These are phyloP conservation scores for Rubus parviflorus DNA, from an alignment of 306 rosid species.

Conservation along the genomic window DNA sequence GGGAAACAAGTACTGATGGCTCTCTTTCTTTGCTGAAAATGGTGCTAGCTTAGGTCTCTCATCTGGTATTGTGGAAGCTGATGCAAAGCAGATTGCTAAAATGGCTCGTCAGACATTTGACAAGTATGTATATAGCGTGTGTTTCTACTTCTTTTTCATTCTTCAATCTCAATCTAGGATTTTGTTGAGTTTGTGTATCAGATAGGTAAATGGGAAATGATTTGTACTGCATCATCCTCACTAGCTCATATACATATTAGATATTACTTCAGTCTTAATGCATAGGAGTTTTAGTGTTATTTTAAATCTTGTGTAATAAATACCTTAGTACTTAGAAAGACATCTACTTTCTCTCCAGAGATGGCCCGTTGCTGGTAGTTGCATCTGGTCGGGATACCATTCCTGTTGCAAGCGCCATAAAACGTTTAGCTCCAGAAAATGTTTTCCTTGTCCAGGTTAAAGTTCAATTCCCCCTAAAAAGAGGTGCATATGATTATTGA, in stretches of 20 bases:
- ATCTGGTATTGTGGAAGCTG: conserved; percentile 68
- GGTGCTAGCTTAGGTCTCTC: conserved; percentile 49
- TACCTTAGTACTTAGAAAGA: not conserved
- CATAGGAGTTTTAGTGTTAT: not conserved
- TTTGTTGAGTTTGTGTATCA: conserved; percentile 4
- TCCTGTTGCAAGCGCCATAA: conserved; percentile 74
- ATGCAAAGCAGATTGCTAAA: conserved; percentile 63
- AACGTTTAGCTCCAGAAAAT: conserved; percentile 81
- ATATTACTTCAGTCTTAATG: not conserved
- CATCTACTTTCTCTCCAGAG: conserved; percentile 40
- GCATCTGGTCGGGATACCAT: conserved; percentile 91
- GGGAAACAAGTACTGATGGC: not conserved
- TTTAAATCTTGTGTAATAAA: not conserved
- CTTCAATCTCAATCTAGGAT: not conserved
- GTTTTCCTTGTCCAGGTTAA: conserved; percentile 93
- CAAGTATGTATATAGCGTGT: conserved; percentile 41
- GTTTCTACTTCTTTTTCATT: not conserved
- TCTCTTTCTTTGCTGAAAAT: conserved; percentile 15
- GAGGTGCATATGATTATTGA: not conserved
- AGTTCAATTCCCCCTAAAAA: conserved; percentile 14
- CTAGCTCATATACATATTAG: not conserved
- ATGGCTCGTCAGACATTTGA: conserved; percentile 67
- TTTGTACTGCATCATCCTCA: not conserved
- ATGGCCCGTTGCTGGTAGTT: conserved; percentile 80
- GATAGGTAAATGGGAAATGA: not conserved